phyloP scores from a whole-genome alignment of 2,329 filamentous ascomycete species.

The Phaeosphaeriaceae sp. region DNA sequence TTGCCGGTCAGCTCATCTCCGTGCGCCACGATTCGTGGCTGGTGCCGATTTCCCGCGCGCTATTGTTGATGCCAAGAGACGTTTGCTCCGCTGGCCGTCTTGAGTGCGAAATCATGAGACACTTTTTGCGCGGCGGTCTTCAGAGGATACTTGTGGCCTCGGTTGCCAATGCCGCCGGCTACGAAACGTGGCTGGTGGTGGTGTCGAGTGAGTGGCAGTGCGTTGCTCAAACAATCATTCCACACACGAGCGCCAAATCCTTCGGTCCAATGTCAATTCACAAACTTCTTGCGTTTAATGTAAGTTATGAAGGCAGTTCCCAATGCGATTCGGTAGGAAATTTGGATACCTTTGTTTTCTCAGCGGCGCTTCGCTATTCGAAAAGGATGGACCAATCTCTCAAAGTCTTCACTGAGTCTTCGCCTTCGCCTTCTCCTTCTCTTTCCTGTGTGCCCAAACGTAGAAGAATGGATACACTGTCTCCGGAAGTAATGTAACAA shows the following conservation, averaged over 20 bases:
- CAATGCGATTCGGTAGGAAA: neutral
- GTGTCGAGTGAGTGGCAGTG: neutral
- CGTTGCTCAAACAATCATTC: neutral
- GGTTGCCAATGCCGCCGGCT: neutral
- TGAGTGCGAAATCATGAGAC: neutral
- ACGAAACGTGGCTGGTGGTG: neutral
- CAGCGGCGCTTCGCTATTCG: neutral
- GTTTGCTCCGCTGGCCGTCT: slow-evolving; percentile 6
- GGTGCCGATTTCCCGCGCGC: slow-evolving; percentile 4
- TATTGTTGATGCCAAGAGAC: neutral
- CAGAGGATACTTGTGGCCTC: neutral
- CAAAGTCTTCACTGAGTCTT: slow-evolving; percentile 6
- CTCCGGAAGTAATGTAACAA: slow-evolving; percentile 48
- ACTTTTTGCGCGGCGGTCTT: neutral
- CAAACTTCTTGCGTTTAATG: neutral
- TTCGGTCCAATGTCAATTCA: neutral
- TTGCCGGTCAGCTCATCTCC: neutral
- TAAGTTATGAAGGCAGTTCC: neutral
- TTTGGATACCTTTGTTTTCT: neutral
- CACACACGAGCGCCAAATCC: neutral
- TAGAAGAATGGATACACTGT: slow-evolving; percentile 49
- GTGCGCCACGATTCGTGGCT: slow-evolving; percentile 2
- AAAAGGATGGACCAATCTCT: neutral
- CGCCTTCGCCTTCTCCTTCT: slow-evolving; percentile 20
- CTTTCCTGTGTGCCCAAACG: slow-evolving; percentile 39